Base-by-base conservation (phyloP, 1,139 yeast genomes). In the Petasospora rhodanensis region DNA sequence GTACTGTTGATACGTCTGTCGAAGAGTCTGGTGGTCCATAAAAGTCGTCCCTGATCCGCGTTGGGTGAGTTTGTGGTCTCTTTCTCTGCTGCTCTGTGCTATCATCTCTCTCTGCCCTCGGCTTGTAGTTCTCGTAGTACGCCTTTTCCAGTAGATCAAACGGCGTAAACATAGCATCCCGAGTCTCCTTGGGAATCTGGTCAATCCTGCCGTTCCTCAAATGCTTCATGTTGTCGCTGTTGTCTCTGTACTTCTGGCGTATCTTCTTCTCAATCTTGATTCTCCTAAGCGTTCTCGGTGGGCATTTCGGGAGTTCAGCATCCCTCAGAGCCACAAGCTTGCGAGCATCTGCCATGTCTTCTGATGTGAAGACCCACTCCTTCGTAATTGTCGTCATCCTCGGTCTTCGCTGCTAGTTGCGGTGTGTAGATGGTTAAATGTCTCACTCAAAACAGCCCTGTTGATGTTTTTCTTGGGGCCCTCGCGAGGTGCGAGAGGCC, bases 131-230 rank as follows among this genome's bases (percentile, higher is more conserved):
- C 6, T 44, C 49, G 22, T 44, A 39, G 15, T 37, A 37, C 2
- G 50, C 49, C 17, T 28, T 36, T 15, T 40, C 42, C 14, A 47
- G 18, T 4, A 16, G 22, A 4, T 34, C 29, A 8, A 34, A 28
- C 1, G 46, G 41, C 3, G 44, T 41, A 29, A 45, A 46, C 8
- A 43, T 11, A 4, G 29, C 22, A 2, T 24, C 23, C 12, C 47
- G 31, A 4, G 36, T 31, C 15, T 35, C 35, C 13, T 31, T 21
- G n/a, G 44, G 40, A 9, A 49, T 43, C 19, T 45, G 32, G 25
- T 49, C 53, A 4, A 38, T 5, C 36, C 53, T 42, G 4, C 53
- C 53, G 28, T 37, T 35, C 25, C 42, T 40, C 2, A 46, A 9
- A 14, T 39, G 32, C 29, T 43, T 43, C 28, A 32, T 39, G 29